Conservation (phyloP, 208 protist genomes). For the Trypanosomatidae sp. region DNA sequence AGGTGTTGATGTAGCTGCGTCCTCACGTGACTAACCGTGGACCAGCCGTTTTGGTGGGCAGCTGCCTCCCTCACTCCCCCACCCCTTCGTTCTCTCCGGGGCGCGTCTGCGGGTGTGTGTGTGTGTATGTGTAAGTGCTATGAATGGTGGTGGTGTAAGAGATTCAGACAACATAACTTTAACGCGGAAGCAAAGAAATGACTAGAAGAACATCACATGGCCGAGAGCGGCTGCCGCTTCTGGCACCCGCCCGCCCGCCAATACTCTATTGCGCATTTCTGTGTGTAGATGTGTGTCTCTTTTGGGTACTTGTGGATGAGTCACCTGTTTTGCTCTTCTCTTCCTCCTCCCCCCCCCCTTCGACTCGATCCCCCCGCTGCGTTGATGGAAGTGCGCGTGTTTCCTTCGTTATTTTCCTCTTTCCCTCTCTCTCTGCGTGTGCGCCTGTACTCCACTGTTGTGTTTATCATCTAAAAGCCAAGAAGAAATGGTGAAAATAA, state of each 20-base stretch:
- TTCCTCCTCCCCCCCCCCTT: background rate
- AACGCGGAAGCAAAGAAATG: background rate
- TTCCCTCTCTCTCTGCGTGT: background rate
- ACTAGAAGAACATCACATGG: background rate
- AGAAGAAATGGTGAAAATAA: background rate
- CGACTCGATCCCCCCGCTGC: background rate
- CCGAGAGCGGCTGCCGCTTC: background rate
- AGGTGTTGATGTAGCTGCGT: background rate
- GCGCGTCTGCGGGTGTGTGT: background rate
- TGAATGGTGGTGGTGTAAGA: too few relatives aligned
- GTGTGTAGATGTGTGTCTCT: background rate
- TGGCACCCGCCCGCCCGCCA: background rate
- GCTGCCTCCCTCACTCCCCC: background rate
- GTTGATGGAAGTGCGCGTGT: background rate
- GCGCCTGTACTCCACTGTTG: background rate
- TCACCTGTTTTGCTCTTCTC: background rate
- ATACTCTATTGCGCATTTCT: background rate
- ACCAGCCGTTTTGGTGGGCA: background rate
- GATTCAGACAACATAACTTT: background rate
- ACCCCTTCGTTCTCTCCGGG: background rate
- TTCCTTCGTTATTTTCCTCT: background rate
- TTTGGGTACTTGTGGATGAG: background rate
- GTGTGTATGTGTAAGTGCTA: background rate
- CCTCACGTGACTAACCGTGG: background rate
- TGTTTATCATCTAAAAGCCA: background rate